Percentiles rank a stretch among this genome's conserved stretches.
These are phyloP conservation scores for Pulicaria dysenterica DNA, from an alignment of 129 eudicot species.

Conservation along the genomic window DNA sequence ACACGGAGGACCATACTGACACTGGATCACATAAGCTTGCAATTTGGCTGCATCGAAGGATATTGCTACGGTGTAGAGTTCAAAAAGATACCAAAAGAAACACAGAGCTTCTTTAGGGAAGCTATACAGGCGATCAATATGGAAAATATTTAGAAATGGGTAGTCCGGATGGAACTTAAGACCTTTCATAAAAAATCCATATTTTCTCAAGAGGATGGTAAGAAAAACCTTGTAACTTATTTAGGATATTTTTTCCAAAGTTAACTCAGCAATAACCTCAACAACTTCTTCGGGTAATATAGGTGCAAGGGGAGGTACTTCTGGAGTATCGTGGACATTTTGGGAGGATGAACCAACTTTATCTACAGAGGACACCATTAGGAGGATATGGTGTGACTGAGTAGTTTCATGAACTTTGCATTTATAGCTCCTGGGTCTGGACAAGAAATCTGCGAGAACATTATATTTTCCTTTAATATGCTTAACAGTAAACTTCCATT, in stretches of 20 bases:
- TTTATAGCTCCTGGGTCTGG: no score
- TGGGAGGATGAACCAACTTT: no score
- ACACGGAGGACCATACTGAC: no score
- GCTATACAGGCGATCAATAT: not conserved
- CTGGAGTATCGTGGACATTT: no score
- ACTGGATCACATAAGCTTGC: not conserved
- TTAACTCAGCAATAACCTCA: no score
- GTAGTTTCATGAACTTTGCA: fast-evolving
- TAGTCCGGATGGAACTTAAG: not conserved
- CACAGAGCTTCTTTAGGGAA: not conserved
- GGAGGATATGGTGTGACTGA: not conserved
- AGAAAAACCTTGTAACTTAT: not conserved
- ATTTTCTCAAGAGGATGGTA: not conserved
- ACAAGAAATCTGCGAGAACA: no score
- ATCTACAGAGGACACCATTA: not conserved
- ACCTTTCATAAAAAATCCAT: not conserved
- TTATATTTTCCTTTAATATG: no score
- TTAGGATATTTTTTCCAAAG: not conserved
- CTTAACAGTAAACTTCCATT: no score
- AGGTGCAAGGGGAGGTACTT: no score
- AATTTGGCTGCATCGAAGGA: not conserved
- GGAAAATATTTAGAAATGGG: not conserved
- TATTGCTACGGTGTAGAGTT: not conserved
- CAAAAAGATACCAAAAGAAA: not conserved
- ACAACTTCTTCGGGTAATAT: no score